A percentile compares a stretch with the other conserved stretches of the same genome.
phyloP scores from a whole-genome alignment of 179 eudicot genomes.

The Amaranthus tricolor region DNA sequence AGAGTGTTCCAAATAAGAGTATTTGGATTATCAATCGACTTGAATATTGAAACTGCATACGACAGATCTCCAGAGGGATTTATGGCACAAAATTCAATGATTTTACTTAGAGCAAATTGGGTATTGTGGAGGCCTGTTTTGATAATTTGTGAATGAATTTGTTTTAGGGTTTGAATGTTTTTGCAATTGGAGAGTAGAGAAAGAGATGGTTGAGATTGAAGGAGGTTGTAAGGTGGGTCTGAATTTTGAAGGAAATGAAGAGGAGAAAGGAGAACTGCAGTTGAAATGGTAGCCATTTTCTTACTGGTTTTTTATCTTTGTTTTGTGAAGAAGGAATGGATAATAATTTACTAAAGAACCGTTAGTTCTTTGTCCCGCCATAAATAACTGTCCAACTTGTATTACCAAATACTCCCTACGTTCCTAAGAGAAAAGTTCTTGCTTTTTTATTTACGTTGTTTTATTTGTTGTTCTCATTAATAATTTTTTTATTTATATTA shows the following conservation, averaged over 20 bases:
- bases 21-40: slow-evolving; percentile 44
- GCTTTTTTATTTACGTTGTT: no score
- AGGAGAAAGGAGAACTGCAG: slow-evolving; percentile 20
- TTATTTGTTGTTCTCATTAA: no score
- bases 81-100: slow-evolving; percentile 56
- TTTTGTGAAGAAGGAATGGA: no score
- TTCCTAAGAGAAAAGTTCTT: no score
- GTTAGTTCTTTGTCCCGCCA: no score
- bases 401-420: no score
- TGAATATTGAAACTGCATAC: slow-evolving; percentile 48
- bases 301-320: neutral
- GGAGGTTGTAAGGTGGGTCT: slow-evolving; percentile 37
- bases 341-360: no score
- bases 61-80: slow-evolving; percentile 44
- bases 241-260: slow-evolving; percentile 41
- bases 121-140: slow-evolving; percentile 65
- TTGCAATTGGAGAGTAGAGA: slow-evolving; percentile 44
- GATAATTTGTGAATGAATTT: slow-evolving; percentile 61
- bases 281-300: slow-evolving; percentile 25
- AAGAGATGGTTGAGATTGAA: slow-evolving; percentile 40
- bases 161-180: slow-evolving; percentile 48
- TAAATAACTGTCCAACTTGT: no score
- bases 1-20: slow-evolving; percentile 49
- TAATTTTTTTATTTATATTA: no score
- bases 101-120: slow-evolving; percentile 52